Percentiles rank a stretch among this genome's conserved stretches.
These are phyloP conservation scores for Rosa lucieae DNA, from an alignment of 306 rosid genomes.

Conservation along the genomic window DNA sequence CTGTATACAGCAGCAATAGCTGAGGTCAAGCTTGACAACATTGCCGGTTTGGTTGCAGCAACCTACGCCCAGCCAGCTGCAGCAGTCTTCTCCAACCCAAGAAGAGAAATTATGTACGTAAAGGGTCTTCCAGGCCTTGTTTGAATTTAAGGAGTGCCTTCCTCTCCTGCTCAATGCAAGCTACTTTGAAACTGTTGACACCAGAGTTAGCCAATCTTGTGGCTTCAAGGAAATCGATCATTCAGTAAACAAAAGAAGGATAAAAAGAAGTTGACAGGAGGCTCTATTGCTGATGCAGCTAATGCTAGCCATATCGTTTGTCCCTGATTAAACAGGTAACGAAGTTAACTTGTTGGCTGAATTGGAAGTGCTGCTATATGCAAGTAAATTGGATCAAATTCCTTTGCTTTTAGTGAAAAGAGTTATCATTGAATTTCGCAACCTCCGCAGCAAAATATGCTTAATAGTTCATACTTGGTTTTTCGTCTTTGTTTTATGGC, in stretches of 20 bases:
- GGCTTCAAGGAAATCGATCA: neutral
- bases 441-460: no score
- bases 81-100: constrained; percentile 25
- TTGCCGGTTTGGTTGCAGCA: constrained; percentile 17
- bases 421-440: neutral
- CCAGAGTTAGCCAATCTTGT: neutral
- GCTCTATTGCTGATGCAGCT: neutral
- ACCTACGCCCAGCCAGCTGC: constrained; percentile 15
- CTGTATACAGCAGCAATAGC: neutral
- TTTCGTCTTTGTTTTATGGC: no score
- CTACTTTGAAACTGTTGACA: neutral
- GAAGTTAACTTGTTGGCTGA: neutral
- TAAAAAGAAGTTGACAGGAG: neutral
- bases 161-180: constrained; percentile 1
- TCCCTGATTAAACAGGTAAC: neutral
- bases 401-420: no score
- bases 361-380: neutral
- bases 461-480: no score
- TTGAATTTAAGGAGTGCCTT: neutral
- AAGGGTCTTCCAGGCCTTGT: neutral
- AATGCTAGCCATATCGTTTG: neutral
- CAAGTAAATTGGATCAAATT: neutral
- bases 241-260: neutral
- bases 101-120: constrained; percentile 9
- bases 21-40: constrained; percentile 2